Percentiles rank a stretch among this genome's conserved stretches.
phyloP scores from a whole-genome alignment of 768 basidiomycete genomes.

The Suillus subluteus region DNA sequence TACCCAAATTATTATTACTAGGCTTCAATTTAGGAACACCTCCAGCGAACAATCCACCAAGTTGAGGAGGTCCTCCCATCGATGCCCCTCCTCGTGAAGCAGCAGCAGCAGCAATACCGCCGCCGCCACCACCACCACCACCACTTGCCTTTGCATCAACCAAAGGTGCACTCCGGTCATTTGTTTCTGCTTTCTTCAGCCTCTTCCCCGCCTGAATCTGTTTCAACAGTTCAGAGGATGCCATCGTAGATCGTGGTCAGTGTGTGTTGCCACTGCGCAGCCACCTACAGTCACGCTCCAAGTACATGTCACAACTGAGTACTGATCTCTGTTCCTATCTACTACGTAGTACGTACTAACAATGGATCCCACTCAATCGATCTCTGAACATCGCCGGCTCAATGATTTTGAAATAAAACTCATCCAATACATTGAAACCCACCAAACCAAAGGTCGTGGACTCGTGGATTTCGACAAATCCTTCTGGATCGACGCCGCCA shows the following conservation, averaged over 20 bases:
- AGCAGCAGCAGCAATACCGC: slow-evolving; percentile 42
- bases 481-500: not conserved
- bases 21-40: slow-evolving; percentile 91
- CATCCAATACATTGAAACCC: not conserved
- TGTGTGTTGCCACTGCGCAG: slow-evolving; percentile 1
- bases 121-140: slow-evolving; percentile 23
- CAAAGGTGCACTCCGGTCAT: slow-evolving; percentile 76
- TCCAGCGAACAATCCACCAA: slow-evolving; percentile 86
- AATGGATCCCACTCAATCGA: no score
- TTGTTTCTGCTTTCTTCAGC: slow-evolving; percentile 81
- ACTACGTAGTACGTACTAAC: no score
- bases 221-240: slow-evolving; percentile 73
- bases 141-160: slow-evolving; percentile 51
- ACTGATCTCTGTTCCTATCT: not conserved
- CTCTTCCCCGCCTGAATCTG: slow-evolving; percentile 83
- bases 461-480: not conserved
- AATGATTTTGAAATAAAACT: not conserved
- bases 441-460: not conserved
- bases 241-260: slow-evolving; percentile 47
- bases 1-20: slow-evolving; percentile 49
- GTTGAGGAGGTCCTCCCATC: slow-evolving; percentile 65
- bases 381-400: not conserved
- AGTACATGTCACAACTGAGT: not conserved
- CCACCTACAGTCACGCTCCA: not conserved
- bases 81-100: slow-evolving; percentile 22